These are phyloP conservation scores for Chlorella sp. DNA, from an alignment of 139 green algal genomes.

Conservation along the genomic window DNA sequence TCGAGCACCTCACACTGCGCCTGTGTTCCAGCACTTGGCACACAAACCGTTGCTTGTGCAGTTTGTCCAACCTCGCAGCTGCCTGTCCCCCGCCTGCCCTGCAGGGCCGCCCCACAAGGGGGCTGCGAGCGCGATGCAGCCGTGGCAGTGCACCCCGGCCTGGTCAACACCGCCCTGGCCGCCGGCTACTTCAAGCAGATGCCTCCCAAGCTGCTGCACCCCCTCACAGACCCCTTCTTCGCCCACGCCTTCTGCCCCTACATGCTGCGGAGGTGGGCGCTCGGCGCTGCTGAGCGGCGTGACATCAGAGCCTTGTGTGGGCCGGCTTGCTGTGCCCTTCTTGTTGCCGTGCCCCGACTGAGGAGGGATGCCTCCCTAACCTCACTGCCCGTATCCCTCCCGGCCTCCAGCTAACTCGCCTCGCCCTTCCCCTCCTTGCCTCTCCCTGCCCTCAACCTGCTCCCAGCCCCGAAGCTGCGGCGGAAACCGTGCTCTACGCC, in stretches of 20 bases:
- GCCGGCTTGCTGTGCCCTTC: background rate
- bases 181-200: constrained; percentile 12
- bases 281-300: background rate
- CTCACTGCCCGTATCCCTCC: background rate
- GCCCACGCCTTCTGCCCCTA: constrained; percentile 27
- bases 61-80: background rate
- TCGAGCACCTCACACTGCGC: no score
- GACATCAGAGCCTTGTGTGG: background rate
- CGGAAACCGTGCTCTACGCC: constrained; percentile 52
- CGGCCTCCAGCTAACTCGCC: background rate
- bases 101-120: no score
- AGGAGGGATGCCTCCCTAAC: no score
- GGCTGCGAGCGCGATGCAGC: background rate
- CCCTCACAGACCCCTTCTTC: constrained; percentile 9
- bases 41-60: no score
- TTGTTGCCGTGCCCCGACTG: no score
- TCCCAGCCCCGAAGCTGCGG: constrained; percentile 36
- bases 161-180: constrained; percentile 56
- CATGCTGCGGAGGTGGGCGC: constrained; percentile 35
- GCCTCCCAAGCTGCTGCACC: constrained; percentile 24
- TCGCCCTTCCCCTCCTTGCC: background rate
- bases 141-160: constrained; percentile 62
- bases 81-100: background rate
- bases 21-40: no score
- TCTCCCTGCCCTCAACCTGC: background rate